Evolutionary conservation across 257 asterid genomes (phyloP).

Genomic region (Solanum piurae): DNA sequence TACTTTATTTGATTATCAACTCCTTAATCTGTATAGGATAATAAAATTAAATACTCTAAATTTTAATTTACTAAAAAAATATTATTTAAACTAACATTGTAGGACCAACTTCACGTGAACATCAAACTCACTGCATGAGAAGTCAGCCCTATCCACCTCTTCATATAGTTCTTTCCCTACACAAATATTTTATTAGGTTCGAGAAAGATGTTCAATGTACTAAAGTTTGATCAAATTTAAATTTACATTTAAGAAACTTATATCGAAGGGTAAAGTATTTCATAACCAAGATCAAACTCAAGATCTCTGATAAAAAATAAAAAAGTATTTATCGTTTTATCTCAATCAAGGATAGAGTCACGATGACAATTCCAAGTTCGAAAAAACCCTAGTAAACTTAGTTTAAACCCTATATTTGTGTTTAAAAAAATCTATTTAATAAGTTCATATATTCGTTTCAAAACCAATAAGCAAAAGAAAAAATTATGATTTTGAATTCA

Average conservation of each 20-base stretch:
- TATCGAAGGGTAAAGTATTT: rapidly evolving
- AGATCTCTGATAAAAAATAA: not conserved
- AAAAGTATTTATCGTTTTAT: not conserved
- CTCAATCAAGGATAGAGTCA: not conserved
- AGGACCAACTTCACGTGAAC: conserved; percentile 88
- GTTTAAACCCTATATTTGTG: not conserved
- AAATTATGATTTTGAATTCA: not conserved
- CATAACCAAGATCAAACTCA: not conserved
- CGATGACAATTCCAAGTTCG: not conserved
- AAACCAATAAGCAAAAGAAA: not conserved
- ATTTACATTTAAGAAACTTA: not conserved
- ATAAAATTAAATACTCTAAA: conserved; percentile 30
- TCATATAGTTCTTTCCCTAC: conserved; percentile 10
- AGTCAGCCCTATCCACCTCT: conserved; percentile 37
- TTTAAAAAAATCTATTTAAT: not conserved
- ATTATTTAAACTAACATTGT: conserved; percentile 28
- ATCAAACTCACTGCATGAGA: conserved; percentile 43
- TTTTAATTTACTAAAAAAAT: conserved; percentile 1
- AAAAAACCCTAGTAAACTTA: not conserved
- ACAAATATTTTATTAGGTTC: not conserved
- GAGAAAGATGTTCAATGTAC: rapidly evolving
- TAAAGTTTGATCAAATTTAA: not conserved
- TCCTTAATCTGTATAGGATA: conserved; percentile 27
- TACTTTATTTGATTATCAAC: conserved; percentile 6
- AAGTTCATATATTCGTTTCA: not conserved